phyloP scores from a whole-genome alignment of 768 basidiomycete species.

The Serpula lacrymans region DNA sequence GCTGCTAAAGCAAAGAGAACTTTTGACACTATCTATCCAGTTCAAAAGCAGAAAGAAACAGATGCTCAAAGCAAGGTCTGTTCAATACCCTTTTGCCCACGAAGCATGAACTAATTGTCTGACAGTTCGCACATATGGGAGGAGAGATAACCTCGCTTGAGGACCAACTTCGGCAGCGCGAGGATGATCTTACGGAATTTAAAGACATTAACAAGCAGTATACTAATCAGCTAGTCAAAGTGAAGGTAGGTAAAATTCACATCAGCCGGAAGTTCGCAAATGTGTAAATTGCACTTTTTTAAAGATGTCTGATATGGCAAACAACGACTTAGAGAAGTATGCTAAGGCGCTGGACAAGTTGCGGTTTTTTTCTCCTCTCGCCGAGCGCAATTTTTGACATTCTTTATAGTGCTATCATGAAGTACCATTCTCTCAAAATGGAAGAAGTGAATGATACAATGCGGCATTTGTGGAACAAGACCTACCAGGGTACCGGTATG shows the following conservation, averaged over 20 bases:
- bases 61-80: conserved; percentile 66
- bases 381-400: no score
- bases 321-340: conserved; percentile 96
- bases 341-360: conserved; percentile 98
- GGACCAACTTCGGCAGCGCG: conserved; percentile 60
- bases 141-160: conserved; percentile 79
- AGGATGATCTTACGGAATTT: conserved; percentile 78
- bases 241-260: conserved; percentile 61
- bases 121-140: conserved; percentile 72
- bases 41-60: conserved; percentile 69
- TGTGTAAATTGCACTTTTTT: neutral
- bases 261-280: no score
- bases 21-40: conserved; percentile 77
- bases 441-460: conserved; percentile 99
- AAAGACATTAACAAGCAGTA: conserved; percentile 84
- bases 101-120: neutral
- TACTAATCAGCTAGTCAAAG: conserved; percentile 87
- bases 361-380: neutral
- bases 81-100: conserved; percentile 5
- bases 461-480: conserved; percentile 97
- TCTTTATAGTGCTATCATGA: conserved; percentile 86
- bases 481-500: conserved; percentile 95
- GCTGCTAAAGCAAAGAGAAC: conserved; percentile 80
- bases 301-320: conserved; percentile 98
- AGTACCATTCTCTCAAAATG: conserved; percentile 97